Base-by-base conservation (phyloP, 164 flowering plant genomes). In the Macadamia integrifolia region DNA sequence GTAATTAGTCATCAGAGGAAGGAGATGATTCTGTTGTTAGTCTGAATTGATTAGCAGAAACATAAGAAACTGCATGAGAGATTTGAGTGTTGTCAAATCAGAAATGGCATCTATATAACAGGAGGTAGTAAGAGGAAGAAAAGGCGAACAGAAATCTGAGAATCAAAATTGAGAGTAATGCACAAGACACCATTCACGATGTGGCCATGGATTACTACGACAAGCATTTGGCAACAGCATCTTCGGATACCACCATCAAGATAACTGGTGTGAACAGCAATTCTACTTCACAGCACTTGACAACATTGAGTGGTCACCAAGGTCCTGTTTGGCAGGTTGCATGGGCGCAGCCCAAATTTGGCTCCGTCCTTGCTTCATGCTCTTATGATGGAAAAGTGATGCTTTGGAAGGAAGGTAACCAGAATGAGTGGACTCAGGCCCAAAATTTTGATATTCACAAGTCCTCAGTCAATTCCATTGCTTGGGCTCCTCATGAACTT, bases 321-420 rank as follows among this genome's bases (percentile, higher is more conserved):
- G 85, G 85, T 10, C 81, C 83, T 57, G 85, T 82, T n/a, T 82
- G 83, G 85, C 78, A 80, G 65, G 85, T 75, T 43, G 63, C 78
- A 8, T 82, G 83, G 85, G 85, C 85, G 15, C 81, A 82, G 59
- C 85, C 85, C 58, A 80, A 82, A 68, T 80, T 80, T 69, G 85
- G 85, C 0, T 78, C 85, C 4, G 56, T 80, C 58, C 81, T 82
- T 60, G 83, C 85, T 49, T 80, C 83, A 10, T 82, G 85, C 58
- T 82, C 83, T 23, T 80, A 75, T 67, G 83, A 82, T 63, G 85
- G 83, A 11, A 76, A 67, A 49, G 85, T 82, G 62, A 78, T 80
- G 52, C 61, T 82, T 46, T 82, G 85, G 85, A 82, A 82, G 67
- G 85, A 82, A 72, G 81, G 72, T 31, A 75, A 71, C 58, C 85